Evolutionary conservation across 768 basidiomycete genomes (phyloP).

Genomic region (Boletus coccyginus): DNA sequence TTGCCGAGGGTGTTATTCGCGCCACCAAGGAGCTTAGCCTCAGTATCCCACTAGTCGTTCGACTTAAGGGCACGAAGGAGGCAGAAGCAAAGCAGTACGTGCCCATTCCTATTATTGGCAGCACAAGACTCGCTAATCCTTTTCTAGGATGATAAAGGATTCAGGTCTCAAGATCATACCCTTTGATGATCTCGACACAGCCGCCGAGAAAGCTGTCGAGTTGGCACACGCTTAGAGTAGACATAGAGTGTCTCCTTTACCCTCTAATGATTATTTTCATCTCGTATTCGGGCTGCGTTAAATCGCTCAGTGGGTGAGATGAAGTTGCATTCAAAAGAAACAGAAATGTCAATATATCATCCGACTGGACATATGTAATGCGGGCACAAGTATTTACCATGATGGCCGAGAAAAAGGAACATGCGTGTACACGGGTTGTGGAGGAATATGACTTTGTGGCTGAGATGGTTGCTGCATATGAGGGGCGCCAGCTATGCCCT

Average conservation of each 20-base stretch:
- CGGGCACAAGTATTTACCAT: slow-evolving; percentile 25
- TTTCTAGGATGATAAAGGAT: slow-evolving; percentile 80
- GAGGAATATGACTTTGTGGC: slow-evolving; percentile 23
- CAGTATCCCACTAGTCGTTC: slow-evolving; percentile 84
- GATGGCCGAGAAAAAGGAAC: slow-evolving; percentile 29
- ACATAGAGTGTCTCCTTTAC: slow-evolving; percentile 19
- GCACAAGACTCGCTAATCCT: slow-evolving; percentile 2
- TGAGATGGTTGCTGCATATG: slow-evolving; percentile 39
- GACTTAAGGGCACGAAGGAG: slow-evolving; percentile 97
- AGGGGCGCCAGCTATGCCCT: slow-evolving; percentile 40
- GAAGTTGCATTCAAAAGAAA: slow-evolving; percentile 24
- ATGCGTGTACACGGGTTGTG: slow-evolving; percentile 31
- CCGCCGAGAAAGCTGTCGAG: slow-evolving; percentile 77
- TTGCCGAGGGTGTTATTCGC: slow-evolving; percentile 97
- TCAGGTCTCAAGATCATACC: slow-evolving; percentile 92
- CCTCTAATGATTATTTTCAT: slow-evolving; percentile 12
- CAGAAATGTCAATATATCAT: slow-evolving; percentile 35
- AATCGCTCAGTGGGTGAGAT: slow-evolving; percentile 8
- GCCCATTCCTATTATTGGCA: neutral
- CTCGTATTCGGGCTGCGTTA: neutral
- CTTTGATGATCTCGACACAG: slow-evolving; percentile 91
- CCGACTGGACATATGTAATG: slow-evolving; percentile 17
- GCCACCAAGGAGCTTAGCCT: slow-evolving; percentile 90
- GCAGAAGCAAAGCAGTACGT: slow-evolving; percentile 90
- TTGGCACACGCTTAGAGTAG: slow-evolving; percentile 50